Percentiles rank a stretch among this genome's conserved stretches.
Conservation (phyloP, 345 rosid genomes). For the Bruguiera sexangula region DNA sequence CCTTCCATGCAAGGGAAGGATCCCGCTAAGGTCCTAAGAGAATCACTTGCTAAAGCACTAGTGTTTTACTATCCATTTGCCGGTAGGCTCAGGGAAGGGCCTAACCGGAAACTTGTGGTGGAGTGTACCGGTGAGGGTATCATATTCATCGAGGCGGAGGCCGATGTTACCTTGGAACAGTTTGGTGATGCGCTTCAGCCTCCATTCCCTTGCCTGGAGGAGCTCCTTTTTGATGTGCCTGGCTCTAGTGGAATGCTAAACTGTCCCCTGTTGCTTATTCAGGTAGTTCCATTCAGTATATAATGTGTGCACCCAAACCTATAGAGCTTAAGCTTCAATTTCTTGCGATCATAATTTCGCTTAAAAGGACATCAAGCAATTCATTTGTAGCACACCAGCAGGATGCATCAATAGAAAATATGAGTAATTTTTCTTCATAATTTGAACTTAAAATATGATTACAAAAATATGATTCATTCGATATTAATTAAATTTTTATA, state of each 20-base stretch:
- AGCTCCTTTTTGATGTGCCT: conserved; percentile 25
- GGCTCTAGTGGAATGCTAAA: conserved; percentile 19
- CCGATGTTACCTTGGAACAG: conserved; percentile 9
- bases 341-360: too few species aligned
- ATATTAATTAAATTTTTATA: too few species aligned
- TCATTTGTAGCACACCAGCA: too few species aligned
- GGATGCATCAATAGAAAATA: too few species aligned
- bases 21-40: conserved; percentile 12
- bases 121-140: conserved; percentile 26
- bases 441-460: too few species aligned
- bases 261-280: conserved; percentile 20
- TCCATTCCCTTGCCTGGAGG: conserved; percentile 16
- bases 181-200: conserved; percentile 19
- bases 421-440: too few species aligned
- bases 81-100: conserved; percentile 23
- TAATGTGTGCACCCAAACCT: too few species aligned
- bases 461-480: too few species aligned
- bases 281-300: conserved; percentile 6
- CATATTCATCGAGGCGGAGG: conserved; percentile 24
- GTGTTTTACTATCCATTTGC: conserved; percentile 27
- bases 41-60: conserved; percentile 15
- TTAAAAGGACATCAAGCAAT: too few species aligned
- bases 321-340: too few species aligned
- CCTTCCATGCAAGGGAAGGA: conserved; percentile 21
- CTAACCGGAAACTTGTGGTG: conserved; percentile 18